Evolutionary conservation across 306 rosid genomes (phyloP).

Genomic region (Dalbergia cochinchinensis): DNA sequence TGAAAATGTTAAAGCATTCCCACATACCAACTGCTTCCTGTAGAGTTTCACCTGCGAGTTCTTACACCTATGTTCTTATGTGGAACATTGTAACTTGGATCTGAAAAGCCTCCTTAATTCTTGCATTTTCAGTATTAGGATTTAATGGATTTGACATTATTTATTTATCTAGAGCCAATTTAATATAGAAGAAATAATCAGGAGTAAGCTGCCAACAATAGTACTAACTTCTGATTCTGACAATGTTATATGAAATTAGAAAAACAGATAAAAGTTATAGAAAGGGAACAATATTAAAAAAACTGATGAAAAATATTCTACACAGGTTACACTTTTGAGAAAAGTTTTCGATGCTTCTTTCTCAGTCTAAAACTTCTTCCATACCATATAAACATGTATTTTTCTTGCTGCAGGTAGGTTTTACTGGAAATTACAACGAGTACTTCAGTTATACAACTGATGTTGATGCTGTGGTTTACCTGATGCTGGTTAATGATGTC

Average conservation of each 20-base stretch:
- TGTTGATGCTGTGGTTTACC: conserved; percentile 90
- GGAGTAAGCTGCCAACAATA: background rate
- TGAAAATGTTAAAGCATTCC: no score
- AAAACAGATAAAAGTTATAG: conserved; percentile 6
- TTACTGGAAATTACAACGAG: conserved; percentile 93
- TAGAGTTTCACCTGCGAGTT: conserved; percentile 10
- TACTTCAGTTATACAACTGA: conserved; percentile 91
- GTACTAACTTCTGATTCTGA: conserved; percentile 13
- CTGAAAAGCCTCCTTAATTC: conserved; percentile 18
- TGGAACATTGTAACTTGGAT: conserved; percentile 3
- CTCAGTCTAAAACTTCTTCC: background rate
- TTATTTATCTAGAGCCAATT: conserved; percentile 15
- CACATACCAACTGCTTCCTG: background rate
- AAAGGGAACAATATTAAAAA: conserved; percentile 3
- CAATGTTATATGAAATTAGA: conserved; percentile 11
- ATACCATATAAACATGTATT: background rate
- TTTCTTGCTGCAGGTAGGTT: conserved; percentile 65
- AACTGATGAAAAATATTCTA: conserved; percentile 35
- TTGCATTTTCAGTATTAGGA: background rate
- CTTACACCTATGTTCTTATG: background rate
- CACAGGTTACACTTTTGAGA: conserved; percentile 2
- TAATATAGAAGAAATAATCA: conserved; percentile 22
- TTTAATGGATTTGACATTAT: background rate
- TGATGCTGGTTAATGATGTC: conserved; percentile 97
- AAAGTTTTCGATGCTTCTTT: conserved; percentile 39